Evolutionary conservation across 2,329 filamentous ascomycete genomes (phyloP), one percentile per base, ranked within the genome.

Genomic region (Coleophoma eucalyptorum): DNA sequence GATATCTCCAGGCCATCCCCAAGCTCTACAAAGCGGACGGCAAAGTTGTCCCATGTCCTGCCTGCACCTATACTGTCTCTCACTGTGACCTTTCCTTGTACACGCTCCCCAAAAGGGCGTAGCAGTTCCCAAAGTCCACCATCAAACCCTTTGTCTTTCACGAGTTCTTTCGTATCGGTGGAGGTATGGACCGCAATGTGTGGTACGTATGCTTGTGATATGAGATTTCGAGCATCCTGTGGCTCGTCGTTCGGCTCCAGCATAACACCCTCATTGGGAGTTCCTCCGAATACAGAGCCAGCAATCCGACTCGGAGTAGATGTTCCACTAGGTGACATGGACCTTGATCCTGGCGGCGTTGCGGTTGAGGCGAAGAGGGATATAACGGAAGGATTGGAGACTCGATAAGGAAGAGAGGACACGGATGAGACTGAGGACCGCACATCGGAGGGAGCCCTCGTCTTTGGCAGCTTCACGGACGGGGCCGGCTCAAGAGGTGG

Each of bases 171-270:
- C 1, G 90, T 94, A 65, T 97, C 93, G 15, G 80, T 74, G 13
- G 93, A 96, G n/a, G 90, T 83, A 59, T 92, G 87, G 26, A 99
- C 82, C 6, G 89, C 89, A 43, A 99, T 83, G 56, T 94, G 89
- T 1, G 94, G 95, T 13, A 93, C 89, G 66, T 96, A 96, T 2
- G 91, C 87, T 52, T 86, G 86, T 49, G 95, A 76, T 41, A 97
- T 86, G 46, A 96, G 73, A 56, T 77, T 79, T 19, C 83, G 67
- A 32, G 81, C 80, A 51, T 84, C 80, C 34, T 63, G 62, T 40
- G 56, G 52, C 40, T 52, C 45, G 12, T 62, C 61, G 48, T 50
- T 40, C 19, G 57, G 52, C 21, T 54, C 45, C 21, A 61, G 50
- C 21, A 55, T 50, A 19, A 52, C 45, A 11, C 69, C 64, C 13